Evolutionary conservation across 179 eudicot species (phyloP), one percentile per base, ranked within the genome.

Genomic region (Drosera spatulata): DNA sequence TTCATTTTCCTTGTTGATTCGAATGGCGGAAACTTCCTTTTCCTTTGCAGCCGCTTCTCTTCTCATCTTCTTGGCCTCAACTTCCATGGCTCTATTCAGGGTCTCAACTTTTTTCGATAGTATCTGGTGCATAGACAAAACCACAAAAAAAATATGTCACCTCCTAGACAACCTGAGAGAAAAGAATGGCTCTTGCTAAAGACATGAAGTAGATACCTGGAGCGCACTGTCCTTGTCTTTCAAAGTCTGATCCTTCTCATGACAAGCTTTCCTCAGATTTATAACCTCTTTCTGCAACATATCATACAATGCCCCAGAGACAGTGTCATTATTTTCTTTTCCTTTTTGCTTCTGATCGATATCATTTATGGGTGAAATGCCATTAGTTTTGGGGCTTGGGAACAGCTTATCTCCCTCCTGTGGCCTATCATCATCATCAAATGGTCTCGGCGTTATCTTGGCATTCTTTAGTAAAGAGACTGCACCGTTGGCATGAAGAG

Each of bases 21-120:
- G 84, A 60, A 83, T 66, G 6, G 93, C 77, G 58, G 81, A 66
- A 59, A 88, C 71, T 71, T 88, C 93, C 73, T 85, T 88, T 50
- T 83, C 96, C 96, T 83, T 82, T 11, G 87, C 77, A 57, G 85
- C 79, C 46, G 79, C 76, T 67, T 88, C 85, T 70, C 96, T 81
- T 57, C 89, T 77, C 87, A 79, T 85, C 70, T 75, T 88, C 72
- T 79, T 85, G 11, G 84, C 80, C 80, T 85, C 96, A 39, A 81
- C 79, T 74, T 85, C 96, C 89, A 83, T 88, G 5, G 93, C 96
- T 62, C 78, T 85, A 69, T 70, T 85, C 67, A 88, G 65, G 41
- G 85, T 88, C 58, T 88, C 96, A 39, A 88, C 89, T 75, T 85
- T 88, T 75, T 80, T 88, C 1, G 82, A 78, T 72, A 88, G 58